Evolutionary conservation across 441 rosid genomes (phyloP).

Genomic region (Adansonia gregorii): DNA sequence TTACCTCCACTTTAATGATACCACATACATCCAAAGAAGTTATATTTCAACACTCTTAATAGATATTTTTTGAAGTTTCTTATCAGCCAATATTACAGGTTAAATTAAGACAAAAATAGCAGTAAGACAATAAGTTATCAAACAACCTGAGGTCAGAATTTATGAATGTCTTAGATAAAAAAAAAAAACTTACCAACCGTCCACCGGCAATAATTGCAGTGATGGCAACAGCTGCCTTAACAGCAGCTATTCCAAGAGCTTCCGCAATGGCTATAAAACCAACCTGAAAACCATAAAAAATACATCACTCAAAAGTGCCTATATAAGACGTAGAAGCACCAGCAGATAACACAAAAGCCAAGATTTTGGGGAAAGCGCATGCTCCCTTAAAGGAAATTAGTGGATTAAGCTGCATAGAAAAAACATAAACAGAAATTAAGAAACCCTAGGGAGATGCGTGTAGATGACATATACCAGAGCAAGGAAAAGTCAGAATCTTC

Average conservation of each 20-base stretch:
- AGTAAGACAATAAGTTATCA: constrained; percentile 24
- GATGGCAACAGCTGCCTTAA: constrained; percentile 91
- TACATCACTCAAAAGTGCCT: constrained; percentile 27
- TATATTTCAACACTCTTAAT: constrained; percentile 1
- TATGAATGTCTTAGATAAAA: constrained; percentile 25
- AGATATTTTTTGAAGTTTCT: constrained; percentile 7
- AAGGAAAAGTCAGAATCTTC: constrained; percentile 22
- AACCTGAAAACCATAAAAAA: constrained; percentile 57
- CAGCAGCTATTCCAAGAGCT: constrained; percentile 96
- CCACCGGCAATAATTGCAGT: constrained; percentile 97
- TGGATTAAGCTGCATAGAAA: constrained; percentile 12
- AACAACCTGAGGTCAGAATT: constrained; percentile 19
- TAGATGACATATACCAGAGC: constrained; percentile 14
- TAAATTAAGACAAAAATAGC: constrained; percentile 24
- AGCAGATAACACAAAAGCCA: constrained; percentile 11
- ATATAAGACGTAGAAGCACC: constrained; percentile 26
- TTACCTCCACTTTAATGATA: constrained; percentile 2
- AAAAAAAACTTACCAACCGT: constrained; percentile 72
- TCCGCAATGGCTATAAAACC: constrained; percentile 96
- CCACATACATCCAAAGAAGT: background rate
- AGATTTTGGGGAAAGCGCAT: constrained; percentile 6
- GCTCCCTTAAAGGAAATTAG: background rate
- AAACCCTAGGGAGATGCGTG: constrained; percentile 11
- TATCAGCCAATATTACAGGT: constrained; percentile 23
- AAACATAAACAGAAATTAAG: background rate